Percentiles rank a stretch among this genome's conserved stretches.
phyloP scores from a whole-genome alignment of 225 moss, liverwort and hornwort genomes.

The Physcomitrium patens region DNA sequence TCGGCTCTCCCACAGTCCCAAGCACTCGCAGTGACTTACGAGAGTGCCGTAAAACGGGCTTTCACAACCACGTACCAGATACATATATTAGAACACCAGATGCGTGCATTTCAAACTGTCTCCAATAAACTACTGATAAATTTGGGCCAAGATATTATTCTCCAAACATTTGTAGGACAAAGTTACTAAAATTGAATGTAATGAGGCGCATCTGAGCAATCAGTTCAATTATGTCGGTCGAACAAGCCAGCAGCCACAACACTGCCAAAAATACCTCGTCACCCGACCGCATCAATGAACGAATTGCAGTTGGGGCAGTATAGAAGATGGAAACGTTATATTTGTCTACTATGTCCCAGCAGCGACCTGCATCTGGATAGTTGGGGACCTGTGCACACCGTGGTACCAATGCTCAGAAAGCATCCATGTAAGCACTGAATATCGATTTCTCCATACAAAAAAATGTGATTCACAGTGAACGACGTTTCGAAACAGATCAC shows the following conservation, averaged over 20 bases:
- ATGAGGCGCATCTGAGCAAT: not conserved
- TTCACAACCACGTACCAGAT: constrained; percentile 26
- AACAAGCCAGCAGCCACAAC: constrained; percentile 13
- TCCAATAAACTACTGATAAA: not conserved
- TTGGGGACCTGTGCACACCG: constrained; percentile 67
- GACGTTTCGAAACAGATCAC: not conserved
- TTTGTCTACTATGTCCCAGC: constrained; percentile 99
- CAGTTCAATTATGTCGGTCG: not conserved
- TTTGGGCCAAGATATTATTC: not conserved
- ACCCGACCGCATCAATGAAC: constrained; percentile 94
- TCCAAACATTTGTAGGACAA: not conserved
- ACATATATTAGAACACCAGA: constrained; percentile 12
- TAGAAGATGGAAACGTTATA: constrained; percentile 92
- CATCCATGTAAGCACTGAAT: constrained; percentile 8
- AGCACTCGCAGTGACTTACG: constrained; percentile 82
- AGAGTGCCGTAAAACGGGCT: constrained; percentile 85
- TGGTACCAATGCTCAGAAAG: not conserved
- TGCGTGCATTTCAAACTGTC: not conserved
- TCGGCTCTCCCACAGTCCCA: constrained; percentile 94
- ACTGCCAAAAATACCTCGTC: constrained; percentile 55
- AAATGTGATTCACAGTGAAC: not conserved
- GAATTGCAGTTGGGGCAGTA: constrained; percentile 91
- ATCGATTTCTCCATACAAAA: not conserved
- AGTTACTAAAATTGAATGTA: constrained; percentile 8
- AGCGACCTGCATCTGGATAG: constrained; percentile 93